phyloP scores from a whole-genome alignment of 345 rosid species.

The Rhodamnia argentea region DNA sequence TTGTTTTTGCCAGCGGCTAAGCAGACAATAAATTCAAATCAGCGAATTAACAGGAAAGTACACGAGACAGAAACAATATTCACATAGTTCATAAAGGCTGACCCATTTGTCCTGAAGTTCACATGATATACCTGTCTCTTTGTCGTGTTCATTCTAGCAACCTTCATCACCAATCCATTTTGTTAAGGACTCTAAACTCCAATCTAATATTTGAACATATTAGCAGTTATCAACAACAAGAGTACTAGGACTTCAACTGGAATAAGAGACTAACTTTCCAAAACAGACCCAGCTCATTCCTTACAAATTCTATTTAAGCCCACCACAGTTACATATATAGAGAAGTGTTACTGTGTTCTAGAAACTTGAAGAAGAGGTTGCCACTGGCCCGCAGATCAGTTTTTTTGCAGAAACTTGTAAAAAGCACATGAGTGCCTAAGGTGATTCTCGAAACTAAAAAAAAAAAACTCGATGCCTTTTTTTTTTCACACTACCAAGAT shows the following conservation, averaged over 20 bases:
- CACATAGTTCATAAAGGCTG: too few species aligned
- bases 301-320: neutral
- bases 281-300: neutral
- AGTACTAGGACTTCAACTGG: neutral
- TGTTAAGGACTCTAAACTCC: neutral
- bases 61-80: too few species aligned
- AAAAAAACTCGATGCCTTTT: neutral
- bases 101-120: too few species aligned
- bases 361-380: neutral
- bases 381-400: neutral
- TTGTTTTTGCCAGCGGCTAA: too few species aligned
- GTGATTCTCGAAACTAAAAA: neutral
- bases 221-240: neutral
- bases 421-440: neutral
- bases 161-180: neutral
- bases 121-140: neutral
- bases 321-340: too few species aligned
- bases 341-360: neutral
- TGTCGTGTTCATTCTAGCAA: neutral
- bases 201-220: neutral
- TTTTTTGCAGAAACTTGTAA: neutral
- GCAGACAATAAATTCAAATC: neutral
- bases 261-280: neutral
- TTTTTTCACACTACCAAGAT: neutral
- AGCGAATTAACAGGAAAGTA: too few species aligned